Base-by-base conservation (phyloP, 768 basidiomycete genomes). In the Psilocybe tampanensis region DNA sequence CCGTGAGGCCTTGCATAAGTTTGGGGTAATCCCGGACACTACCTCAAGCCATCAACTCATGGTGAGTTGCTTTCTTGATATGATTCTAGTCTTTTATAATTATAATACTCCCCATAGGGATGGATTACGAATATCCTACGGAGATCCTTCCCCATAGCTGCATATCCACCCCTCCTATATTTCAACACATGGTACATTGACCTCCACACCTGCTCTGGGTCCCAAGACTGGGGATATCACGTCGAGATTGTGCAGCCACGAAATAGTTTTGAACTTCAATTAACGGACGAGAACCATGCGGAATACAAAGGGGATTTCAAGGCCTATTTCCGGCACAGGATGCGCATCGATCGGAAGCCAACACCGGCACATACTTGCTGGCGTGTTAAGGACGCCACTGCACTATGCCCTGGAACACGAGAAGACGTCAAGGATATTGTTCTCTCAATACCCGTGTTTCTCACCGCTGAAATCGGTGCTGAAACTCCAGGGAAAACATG, bases 361-460 rank as follows among this genome's bases (percentile, higher is more conserved):
- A 15, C 24, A 9, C 8, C 15, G 2, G n/a, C 11, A 8, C 1
- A 1, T 5, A 19, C 23, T 41, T 66, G 65, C 39, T 66, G 64
- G 65, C 45, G 65, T 0, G 49, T 59, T 22, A 61, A 61, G 0
- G 58, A 68, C 11, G 55, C 57, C 8, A 39, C 24, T 7, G 22
- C 63, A 5, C 34, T 61, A 3, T 65, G 68, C 41, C 26, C 55
- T 17, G 67, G 66, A 23, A 47, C 11, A 4, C 58, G 59, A 0
- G 29, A 54, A 2, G 62, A 64, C 47, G 11, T 55, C 24, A 47
- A 19, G 2, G 22, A 60, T 6, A n/a, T 67, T 17, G 58, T 68
- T 12, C 29, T 64, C n/a, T 63, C 66, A 33, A 33, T 71, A 9
- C 67, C 66, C 2, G 36, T 66, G 39, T n/a, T 67, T n/a, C 45